These are phyloP conservation scores for Capsicum pubescens DNA, from an alignment of 257 asterid species.

Conservation along the genomic window DNA sequence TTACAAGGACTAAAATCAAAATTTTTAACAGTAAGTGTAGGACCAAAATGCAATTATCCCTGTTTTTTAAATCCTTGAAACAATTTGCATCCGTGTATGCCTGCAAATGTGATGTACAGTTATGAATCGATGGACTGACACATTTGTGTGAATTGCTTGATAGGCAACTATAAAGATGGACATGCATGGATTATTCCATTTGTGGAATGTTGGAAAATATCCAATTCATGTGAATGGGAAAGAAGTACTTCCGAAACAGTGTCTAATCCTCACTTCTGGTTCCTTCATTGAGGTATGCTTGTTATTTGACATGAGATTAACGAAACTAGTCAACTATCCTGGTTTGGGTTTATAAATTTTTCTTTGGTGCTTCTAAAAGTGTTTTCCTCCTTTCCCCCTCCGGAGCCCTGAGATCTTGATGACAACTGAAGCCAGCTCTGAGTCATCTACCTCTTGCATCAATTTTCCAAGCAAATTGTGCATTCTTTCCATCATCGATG, in stretches of 20 bases:
- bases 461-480: not conserved
- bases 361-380: not conserved
- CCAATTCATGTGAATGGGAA: constrained; percentile 30
- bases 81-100: not conserved
- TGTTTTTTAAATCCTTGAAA: constrained; percentile 6
- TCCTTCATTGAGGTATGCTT: constrained; percentile 34
- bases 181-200: constrained; percentile 25
- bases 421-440: not conserved
- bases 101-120: not conserved
- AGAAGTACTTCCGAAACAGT: constrained; percentile 24
- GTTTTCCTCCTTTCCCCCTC: constrained; percentile 2
- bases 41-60: constrained; percentile 4
- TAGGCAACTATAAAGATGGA: constrained; percentile 33
- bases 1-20: not conserved
- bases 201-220: constrained; percentile 30
- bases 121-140: not conserved
- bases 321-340: not conserved
- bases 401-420: constrained; percentile 8
- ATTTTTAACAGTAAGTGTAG: not conserved
- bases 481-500: constrained; percentile 2
- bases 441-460: not conserved
- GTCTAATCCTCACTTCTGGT: constrained; percentile 26
- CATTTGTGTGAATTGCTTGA: not conserved
- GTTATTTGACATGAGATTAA: not conserved
- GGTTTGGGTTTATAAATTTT: not conserved